phyloP scores from a whole-genome alignment of 2,329 filamentous ascomycete species.

The Cyclaneusma minus region DNA sequence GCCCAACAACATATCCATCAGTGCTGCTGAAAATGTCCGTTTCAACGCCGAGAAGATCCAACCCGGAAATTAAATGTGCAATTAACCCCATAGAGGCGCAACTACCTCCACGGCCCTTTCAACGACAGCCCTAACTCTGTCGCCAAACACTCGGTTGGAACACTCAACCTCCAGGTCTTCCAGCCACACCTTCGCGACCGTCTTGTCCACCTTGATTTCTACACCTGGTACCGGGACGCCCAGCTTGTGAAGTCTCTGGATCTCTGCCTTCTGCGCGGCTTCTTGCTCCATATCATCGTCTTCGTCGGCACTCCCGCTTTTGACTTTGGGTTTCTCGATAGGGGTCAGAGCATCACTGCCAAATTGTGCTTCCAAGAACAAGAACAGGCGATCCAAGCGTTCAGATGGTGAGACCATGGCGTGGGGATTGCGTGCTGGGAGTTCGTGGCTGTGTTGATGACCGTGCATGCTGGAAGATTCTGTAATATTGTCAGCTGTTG shows the following conservation, averaged over 20 bases:
- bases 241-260: conserved; percentile 63
- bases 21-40: too few relatives aligned
- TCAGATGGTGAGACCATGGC: conserved; percentile 56
- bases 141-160: conserved; percentile 58
- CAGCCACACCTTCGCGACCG: conserved; percentile 78
- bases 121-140: conserved; percentile 76
- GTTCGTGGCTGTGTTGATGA: conserved; percentile 21
- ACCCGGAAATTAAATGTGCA: too few relatives aligned
- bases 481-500: conserved; percentile 15
- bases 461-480: conserved; percentile 45
- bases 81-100: conserved; percentile 53
- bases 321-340: conserved; percentile 47
- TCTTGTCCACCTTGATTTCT: conserved; percentile 74
- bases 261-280: conserved; percentile 37
- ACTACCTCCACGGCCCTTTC: conserved; percentile 82
- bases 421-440: conserved; percentile 52
- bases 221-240: conserved; percentile 87
- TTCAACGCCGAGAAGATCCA: too few relatives aligned
- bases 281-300: conserved; percentile 21
- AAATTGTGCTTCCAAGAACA: conserved; percentile 96
- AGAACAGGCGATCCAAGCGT: conserved; percentile 70
- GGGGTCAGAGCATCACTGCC: conserved; percentile 69
- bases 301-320: conserved; percentile 14
- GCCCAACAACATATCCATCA: too few relatives aligned
- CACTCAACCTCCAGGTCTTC: conserved; percentile 88